Base-by-base conservation (phyloP, 768 basidiomycete genomes). In the Phaffia australis region DNA sequence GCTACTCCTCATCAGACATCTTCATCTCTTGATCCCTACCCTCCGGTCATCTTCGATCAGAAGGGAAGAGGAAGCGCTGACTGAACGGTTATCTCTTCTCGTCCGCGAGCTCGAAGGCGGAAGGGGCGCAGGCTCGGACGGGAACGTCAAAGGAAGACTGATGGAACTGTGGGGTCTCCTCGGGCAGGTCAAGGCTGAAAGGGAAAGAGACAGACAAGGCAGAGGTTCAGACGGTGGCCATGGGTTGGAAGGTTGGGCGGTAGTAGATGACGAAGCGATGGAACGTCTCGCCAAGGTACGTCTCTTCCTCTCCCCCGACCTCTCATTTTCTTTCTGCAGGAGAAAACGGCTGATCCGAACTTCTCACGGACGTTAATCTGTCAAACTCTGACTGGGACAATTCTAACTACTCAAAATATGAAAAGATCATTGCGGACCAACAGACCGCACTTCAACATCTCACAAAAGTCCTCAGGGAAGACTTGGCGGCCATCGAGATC, bases 161-260 rank as follows among this genome's bases (percentile, higher is more conserved):
- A 70, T 74, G 54, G 74, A 76, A 70, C 71, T 76, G 0, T 75
- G 75, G 75, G 75, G 72, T 16, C 58, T 68, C 35, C 63, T 76
- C 9, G 75, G 74, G 47, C 73, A 74, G 63, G 66, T 76, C 1
- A 68, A 72, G 56, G 56, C 56, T 7, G 60, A 69, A 72, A 60
- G 70, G 66, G 54, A 71, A 21, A 29, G 67, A 30, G 66, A 67
- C 46, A 35, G 59, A 68, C 35, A 65, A 62, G 60, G 32, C 57
- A 27, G 57, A 65, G 57, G 57, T 54, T 49, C 49, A 27, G 64
- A 52, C 6, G 68, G 25, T 18, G 29, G 56, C 9, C 42, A 63
- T 57, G 27, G 56, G 23, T 21, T 27, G 57, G 71, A 71, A n/a
- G 72, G 69, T 1, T 72, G 72, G 73, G 61, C 69, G 35, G 61